These are phyloP conservation scores for Nepenthes mirabilis DNA, from an alignment of 148 eudicot species.

Conservation along the genomic window DNA sequence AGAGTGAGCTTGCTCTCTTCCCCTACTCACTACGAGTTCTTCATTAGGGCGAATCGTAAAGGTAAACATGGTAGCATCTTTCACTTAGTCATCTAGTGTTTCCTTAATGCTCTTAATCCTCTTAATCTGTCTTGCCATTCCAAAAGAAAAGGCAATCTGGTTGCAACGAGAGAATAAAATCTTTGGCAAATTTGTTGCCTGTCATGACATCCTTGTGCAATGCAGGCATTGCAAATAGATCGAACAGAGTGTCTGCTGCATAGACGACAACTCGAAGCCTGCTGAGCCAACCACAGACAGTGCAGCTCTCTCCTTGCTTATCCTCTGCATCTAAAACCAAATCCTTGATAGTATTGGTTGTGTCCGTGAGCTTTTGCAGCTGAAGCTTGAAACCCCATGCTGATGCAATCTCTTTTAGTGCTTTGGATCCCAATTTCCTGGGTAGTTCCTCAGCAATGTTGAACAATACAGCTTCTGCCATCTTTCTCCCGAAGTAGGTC, in stretches of 20 bases:
- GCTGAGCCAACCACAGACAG: constrained; percentile 7
- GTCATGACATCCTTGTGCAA: constrained; percentile 3
- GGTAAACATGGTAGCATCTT: not conserved
- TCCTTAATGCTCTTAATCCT: constrained; percentile 1
- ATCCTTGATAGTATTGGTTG: constrained; percentile 8
- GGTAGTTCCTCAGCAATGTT: constrained; percentile 1
- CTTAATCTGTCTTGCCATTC: constrained; percentile 1
- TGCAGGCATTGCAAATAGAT: constrained; percentile 6
- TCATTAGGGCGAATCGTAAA: not conserved
- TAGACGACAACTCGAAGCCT: constrained; percentile 16
- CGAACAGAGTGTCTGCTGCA: constrained; percentile 14
- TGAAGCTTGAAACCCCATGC: constrained; percentile 7
- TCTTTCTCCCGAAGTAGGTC: not conserved
- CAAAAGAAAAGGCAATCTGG: not conserved
- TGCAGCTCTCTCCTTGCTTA: constrained; percentile 2
- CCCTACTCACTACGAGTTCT: not conserved
- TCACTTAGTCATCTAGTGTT: constrained; percentile 1
- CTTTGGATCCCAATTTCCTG: constrained; percentile 1
- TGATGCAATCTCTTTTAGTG: constrained; percentile 5
- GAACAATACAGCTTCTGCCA: constrained; percentile 5
- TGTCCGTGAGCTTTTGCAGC: constrained; percentile 9
- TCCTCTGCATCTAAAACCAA: constrained; percentile 16
- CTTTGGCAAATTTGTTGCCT: not conserved
- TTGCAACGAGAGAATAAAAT: constrained; percentile 10
- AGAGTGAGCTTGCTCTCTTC: constrained; percentile 3